Conservation (phyloP, 2,329 filamentous ascomycete genomes). For the Zymoseptoria tritici region DNA sequence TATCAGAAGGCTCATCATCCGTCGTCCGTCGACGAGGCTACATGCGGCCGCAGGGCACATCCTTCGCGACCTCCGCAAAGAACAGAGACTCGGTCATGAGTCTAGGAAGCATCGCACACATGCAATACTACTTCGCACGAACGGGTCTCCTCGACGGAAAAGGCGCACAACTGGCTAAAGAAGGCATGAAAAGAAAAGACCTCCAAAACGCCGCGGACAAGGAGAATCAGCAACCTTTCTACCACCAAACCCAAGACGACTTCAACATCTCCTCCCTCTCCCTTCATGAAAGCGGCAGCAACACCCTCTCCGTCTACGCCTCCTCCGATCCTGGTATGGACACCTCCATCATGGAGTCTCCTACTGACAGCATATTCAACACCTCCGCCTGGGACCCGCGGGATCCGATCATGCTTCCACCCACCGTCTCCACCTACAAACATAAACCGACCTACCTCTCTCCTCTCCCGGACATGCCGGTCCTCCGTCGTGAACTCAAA, state of each 20-base stretch:
- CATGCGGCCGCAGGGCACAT: constrained; percentile 76
- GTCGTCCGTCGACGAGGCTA: constrained; percentile 63
- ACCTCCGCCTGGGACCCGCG: constrained; percentile 43
- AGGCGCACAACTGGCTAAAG: constrained; percentile 73
- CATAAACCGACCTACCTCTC: constrained; percentile 73
- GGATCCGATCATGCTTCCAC: constrained; percentile 80
- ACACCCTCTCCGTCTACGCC: constrained; percentile 23
- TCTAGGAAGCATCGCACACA: constrained; percentile 88
- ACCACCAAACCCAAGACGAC: constrained; percentile 13
- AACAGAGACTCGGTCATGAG: constrained; percentile 94
- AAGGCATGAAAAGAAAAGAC: constrained; percentile 45
- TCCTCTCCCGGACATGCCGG: constrained; percentile 73
- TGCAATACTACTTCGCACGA: constrained; percentile 96
- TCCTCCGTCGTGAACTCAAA: constrained; percentile 64
- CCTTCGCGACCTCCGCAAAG: constrained; percentile 83
- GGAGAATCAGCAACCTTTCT: constrained; percentile 25
- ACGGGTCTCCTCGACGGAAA: constrained; percentile 92
- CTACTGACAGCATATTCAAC: constrained; percentile 45
- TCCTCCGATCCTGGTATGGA: constrained; percentile 30
- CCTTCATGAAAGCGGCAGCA: constrained; percentile 21
- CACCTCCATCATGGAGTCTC: constrained; percentile 43
- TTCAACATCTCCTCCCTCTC: constrained; percentile 18
- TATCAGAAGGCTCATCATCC: constrained; percentile 38
- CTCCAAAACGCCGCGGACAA: constrained; percentile 14
- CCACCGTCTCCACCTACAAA: constrained; percentile 92